These are phyloP conservation scores for Teratosphaeria pseudoeucalypti DNA, from an alignment of 2,329 filamentous ascomycete genomes.

Conservation along the genomic window DNA sequence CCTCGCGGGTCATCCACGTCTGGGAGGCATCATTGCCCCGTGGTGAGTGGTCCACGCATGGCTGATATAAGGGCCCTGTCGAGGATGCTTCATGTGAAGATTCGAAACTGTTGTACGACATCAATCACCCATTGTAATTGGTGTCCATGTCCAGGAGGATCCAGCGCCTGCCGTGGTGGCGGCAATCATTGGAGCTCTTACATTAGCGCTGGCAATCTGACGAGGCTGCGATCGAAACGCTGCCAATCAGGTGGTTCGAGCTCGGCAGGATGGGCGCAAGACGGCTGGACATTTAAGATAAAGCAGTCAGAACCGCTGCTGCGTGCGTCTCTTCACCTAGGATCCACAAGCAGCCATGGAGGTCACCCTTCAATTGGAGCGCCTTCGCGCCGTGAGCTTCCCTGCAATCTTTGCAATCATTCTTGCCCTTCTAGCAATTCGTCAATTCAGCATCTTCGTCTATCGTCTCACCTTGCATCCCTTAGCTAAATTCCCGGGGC, in stretches of 20 bases:
- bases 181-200: not conserved
- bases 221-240: not conserved
- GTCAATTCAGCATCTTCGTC: not conserved
- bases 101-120: not conserved
- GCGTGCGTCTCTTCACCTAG: not conserved
- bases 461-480: constrained; percentile 11
- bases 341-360: not conserved
- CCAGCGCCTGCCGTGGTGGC: not conserved
- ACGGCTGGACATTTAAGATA: not conserved
- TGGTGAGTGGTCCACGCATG: not conserved
- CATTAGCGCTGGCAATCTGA: not conserved
- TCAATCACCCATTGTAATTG: too few species aligned
- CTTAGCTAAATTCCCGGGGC: constrained; percentile 15
- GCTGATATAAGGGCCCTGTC: not conserved
- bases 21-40: not conserved
- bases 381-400: not conserved
- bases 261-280: not conserved
- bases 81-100: not conserved
- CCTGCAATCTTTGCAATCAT: not conserved
- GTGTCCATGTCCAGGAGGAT: not conserved
- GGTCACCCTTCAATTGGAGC: not conserved
- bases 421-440: not conserved
- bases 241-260: not conserved
- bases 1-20: not conserved
- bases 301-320: not conserved